phyloP scores from a whole-genome alignment of 345 rosid genomes.

The Lepidium sativum region DNA sequence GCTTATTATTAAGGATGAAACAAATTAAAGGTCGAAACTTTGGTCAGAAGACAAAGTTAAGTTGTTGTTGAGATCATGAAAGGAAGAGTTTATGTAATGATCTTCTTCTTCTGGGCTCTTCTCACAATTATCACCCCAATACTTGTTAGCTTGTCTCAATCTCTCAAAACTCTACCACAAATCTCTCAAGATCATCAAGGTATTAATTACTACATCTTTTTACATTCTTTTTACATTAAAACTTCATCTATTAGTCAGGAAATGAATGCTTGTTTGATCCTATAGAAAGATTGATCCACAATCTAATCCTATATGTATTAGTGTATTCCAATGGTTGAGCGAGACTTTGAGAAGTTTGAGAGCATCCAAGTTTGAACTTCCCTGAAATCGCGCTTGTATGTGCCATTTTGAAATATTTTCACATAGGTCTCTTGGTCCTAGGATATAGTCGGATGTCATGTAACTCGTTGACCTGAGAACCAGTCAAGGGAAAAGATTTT shows the following conservation, averaged over 20 bases:
- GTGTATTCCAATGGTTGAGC: too few species aligned
- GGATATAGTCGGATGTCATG: too few species aligned
- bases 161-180: conserved; percentile 31
- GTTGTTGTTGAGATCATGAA: conserved; percentile 40
- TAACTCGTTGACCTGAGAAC: too few species aligned
- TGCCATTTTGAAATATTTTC: too few species aligned
- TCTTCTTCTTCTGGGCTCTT: conserved; percentile 92
- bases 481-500: too few species aligned
- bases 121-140: conserved; percentile 84
- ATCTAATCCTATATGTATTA: neutral
- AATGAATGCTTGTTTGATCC: neutral
- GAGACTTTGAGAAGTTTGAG: too few species aligned
- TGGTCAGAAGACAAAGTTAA: neutral
- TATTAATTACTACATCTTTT: neutral
- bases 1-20: conserved; percentile 15
- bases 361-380: too few species aligned
- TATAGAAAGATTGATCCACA: neutral
- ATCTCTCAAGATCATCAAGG: conserved; percentile 8
- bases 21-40: conserved; percentile 15
- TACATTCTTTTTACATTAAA: neutral
- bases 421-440: too few species aligned
- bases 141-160: conserved; percentile 65
- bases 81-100: conserved; percentile 57
- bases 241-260: neutral
- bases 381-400: too few species aligned